Evolutionary conservation across 2,329 filamentous ascomycete genomes (phyloP).

Genomic region (Rhinocladiella similis): DNA sequence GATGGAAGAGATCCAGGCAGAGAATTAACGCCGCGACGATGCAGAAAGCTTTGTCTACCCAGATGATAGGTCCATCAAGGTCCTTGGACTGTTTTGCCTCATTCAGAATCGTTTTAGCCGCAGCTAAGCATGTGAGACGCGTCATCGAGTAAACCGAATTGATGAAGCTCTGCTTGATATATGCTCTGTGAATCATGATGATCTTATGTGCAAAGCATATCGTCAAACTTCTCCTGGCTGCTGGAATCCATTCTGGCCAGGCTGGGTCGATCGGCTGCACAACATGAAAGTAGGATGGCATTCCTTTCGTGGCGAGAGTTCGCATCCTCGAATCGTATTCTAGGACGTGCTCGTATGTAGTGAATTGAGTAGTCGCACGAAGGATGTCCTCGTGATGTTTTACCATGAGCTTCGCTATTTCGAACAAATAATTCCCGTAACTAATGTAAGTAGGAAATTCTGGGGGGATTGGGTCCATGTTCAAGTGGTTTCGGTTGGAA

Average conservation of each 20-base stretch:
- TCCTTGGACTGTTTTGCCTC: slow-evolving; percentile 37
- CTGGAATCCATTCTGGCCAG: slow-evolving; percentile 44
- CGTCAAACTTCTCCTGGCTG: slow-evolving; percentile 33
- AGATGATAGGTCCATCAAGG: slow-evolving; percentile 41
- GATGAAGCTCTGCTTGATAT: slow-evolving; percentile 43
- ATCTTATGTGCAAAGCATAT: slow-evolving; percentile 3
- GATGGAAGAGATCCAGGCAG: slow-evolving; percentile 39
- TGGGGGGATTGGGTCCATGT: slow-evolving; percentile 22
- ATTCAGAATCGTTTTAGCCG: slow-evolving; percentile 42
- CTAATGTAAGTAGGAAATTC: slow-evolving; percentile 36
- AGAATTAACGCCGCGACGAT: slow-evolving; percentile 41
- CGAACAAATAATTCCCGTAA: slow-evolving; percentile 40
- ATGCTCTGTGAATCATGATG: slow-evolving; percentile 30
- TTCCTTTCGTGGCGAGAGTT: slow-evolving; percentile 33
- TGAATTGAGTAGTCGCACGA: slow-evolving; percentile 36
- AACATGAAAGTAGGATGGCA: slow-evolving; percentile 39
- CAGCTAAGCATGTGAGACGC: slow-evolving; percentile 43
- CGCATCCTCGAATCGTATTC: slow-evolving; percentile 42
- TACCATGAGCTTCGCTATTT: slow-evolving; percentile 41
- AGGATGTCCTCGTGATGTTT: slow-evolving; percentile 38
- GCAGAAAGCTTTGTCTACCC: slow-evolving; percentile 43
- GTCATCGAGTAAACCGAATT: slow-evolving; percentile 43
- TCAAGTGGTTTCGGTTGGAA: slow-evolving; percentile 39
- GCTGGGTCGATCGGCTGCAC: slow-evolving; percentile 34
- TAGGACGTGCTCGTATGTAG: slow-evolving; percentile 42